These are phyloP conservation scores for Silene noctiflora DNA, from an alignment of 179 eudicot species.

Conservation along the genomic window DNA sequence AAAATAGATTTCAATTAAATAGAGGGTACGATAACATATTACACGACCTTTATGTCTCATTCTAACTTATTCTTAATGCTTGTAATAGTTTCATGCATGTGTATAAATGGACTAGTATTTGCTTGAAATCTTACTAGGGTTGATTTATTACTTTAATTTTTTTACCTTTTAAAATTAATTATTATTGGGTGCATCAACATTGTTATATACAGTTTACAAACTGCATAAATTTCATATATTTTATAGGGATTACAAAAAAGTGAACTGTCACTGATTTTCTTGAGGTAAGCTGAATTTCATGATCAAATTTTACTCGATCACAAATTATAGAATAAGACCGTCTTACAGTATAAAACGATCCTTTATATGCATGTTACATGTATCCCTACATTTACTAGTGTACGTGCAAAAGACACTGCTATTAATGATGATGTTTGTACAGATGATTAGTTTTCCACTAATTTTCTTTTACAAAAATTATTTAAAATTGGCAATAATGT, in stretches of 20 bases:
- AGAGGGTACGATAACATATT: too few species aligned
- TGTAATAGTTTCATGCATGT: not conserved
- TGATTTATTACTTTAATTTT: not conserved
- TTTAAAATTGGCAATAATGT: constrained; percentile 23
- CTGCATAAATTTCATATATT: constrained; percentile 11
- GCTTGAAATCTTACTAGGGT: constrained; percentile 2
- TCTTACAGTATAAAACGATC: too few species aligned
- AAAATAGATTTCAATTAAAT: too few species aligned
- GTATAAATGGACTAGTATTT: constrained; percentile 10
- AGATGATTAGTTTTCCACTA: constrained; percentile 10
- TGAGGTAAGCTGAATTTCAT: constrained; percentile 22
- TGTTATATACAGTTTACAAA: not conserved
- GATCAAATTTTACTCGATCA: not conserved
- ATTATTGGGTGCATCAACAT: not conserved
- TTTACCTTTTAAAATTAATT: too few species aligned
- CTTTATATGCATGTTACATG: not conserved
- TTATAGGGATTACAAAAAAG: constrained; percentile 21
- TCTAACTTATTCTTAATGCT: too few species aligned
- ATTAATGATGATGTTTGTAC: constrained; percentile 28
- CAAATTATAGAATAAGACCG: too few species aligned
- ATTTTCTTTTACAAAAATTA: not conserved
- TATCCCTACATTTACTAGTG: too few species aligned
- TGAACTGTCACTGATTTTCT: constrained; percentile 14
- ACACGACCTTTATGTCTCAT: too few species aligned
- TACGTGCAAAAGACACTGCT: constrained; percentile 22